Evolutionary conservation across 495 filamentous ascomycete species (phyloP).

Genomic region (Aspergillus leporis): DNA sequence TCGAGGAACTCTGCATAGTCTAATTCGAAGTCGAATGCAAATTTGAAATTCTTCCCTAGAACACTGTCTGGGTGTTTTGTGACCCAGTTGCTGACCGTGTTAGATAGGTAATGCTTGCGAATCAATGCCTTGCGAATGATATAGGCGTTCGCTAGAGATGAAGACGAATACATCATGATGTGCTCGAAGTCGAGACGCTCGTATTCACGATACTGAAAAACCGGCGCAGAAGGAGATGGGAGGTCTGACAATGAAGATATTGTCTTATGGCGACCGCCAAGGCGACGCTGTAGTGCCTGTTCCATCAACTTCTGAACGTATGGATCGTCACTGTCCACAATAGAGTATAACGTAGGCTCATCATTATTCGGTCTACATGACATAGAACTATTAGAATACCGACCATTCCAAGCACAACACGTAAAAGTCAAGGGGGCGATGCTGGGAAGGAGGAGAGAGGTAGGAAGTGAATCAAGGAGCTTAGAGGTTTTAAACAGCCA

Average conservation of each 20-base stretch:
- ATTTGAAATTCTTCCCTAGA: conserved; percentile 67
- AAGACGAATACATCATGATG: conserved; percentile 57
- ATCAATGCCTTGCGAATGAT: conserved; percentile 97
- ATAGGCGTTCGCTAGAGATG: conserved; percentile 74
- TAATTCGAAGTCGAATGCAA: conserved; percentile 80
- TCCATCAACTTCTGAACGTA: conserved; percentile 86
- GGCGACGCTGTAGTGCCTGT: conserved; percentile 60
- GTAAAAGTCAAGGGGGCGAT: conserved; percentile 12
- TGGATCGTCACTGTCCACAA: conserved; percentile 79
- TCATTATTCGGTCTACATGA: conserved; percentile 43
- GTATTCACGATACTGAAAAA: conserved; percentile 86
- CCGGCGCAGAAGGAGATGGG: conserved; percentile 40
- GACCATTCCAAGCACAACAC: conserved; percentile 11
- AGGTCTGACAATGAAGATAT: conserved; percentile 48
- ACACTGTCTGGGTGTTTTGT: conserved; percentile 75
- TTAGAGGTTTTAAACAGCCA: conserved; percentile 29
- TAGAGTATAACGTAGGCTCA: conserved; percentile 58
- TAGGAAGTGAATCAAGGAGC: conserved; percentile 31
- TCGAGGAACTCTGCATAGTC: conserved; percentile 97
- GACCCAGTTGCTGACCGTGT: conserved; percentile 76
- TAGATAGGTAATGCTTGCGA: conserved; percentile 87
- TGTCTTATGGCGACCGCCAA: conserved; percentile 51
- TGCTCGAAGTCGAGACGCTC: conserved; percentile 83
- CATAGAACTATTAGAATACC: conserved; percentile 43
- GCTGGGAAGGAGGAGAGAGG: conserved; percentile 16